Conservation (phyloP, 768 basidiomycete genomes). For the Russula sp. region DNA sequence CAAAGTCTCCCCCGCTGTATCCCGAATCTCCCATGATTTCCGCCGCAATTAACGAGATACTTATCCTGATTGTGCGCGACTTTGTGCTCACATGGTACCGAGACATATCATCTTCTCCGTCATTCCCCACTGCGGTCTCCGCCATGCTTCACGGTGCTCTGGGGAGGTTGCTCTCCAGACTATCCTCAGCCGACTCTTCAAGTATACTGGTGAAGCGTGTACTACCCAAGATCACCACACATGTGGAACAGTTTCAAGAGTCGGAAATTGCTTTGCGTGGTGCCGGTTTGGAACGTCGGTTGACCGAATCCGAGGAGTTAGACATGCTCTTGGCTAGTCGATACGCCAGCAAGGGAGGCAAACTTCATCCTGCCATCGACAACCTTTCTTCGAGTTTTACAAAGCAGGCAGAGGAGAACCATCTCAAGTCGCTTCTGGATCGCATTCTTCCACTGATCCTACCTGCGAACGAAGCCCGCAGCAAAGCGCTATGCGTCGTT, state of each 20-base stretch:
- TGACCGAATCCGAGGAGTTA: slow-evolving; percentile 88
- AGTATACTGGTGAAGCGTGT: slow-evolving; percentile 78
- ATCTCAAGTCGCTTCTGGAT: slow-evolving; percentile 70
- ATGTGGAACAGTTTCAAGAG: slow-evolving; percentile 86
- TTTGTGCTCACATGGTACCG: slow-evolving; percentile 91
- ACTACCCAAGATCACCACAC: slow-evolving; percentile 83
- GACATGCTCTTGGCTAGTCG: slow-evolving; percentile 82
- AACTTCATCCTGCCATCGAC: slow-evolving; percentile 81
- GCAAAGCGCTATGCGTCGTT: slow-evolving; percentile 66
- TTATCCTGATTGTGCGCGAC: slow-evolving; percentile 78
- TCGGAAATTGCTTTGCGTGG: slow-evolving; percentile 85
- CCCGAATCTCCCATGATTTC: slow-evolving; percentile 65
- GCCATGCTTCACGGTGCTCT: slow-evolving; percentile 65
- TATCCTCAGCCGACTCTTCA: slow-evolving; percentile 63
- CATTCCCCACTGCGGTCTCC: slow-evolving; percentile 86
- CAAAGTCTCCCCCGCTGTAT: slow-evolving; percentile 65
- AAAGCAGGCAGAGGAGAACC: slow-evolving; percentile 84
- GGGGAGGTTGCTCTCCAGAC: slow-evolving; percentile 54
- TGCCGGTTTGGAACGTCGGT: slow-evolving; percentile 71
- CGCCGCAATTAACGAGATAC: slow-evolving; percentile 71
- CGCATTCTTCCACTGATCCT: slow-evolving; percentile 68
- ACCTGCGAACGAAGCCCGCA: slow-evolving; percentile 70
- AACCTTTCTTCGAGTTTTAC: slow-evolving; percentile 88
- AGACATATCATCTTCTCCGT: slow-evolving; percentile 77
- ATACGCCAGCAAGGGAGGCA: slow-evolving; percentile 66